Conservation (phyloP, 768 basidiomycete species). For the Calvatia gigantea region DNA sequence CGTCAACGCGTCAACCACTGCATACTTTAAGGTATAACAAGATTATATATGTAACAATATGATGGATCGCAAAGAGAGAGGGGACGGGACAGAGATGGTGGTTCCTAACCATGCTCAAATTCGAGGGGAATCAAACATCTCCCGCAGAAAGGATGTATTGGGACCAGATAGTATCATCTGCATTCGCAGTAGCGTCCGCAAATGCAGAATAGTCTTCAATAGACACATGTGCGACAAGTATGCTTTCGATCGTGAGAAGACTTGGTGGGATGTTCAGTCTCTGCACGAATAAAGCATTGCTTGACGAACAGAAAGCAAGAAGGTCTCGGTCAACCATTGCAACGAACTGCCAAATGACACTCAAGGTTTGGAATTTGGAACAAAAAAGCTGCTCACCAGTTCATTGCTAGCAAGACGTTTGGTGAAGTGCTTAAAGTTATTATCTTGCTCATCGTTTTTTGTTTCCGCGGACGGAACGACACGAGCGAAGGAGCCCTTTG, state of each 20-base stretch:
- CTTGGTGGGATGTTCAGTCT: slow-evolving; percentile 46
- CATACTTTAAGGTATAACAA: not conserved
- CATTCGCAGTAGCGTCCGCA: slow-evolving; percentile 44
- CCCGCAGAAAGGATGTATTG: slow-evolving; percentile 19
- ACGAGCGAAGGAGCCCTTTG: slow-evolving; percentile 47
- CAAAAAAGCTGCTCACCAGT: slow-evolving; percentile 37
- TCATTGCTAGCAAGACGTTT: slow-evolving; percentile 49
- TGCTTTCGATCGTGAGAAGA: slow-evolving; percentile 38
- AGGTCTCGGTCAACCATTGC: slow-evolving; percentile 47
- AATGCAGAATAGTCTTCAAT: slow-evolving; percentile 61
- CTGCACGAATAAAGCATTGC: slow-evolving; percentile 40
- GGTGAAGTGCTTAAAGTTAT: slow-evolving; percentile 45
- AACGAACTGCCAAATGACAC: slow-evolving; percentile 44
- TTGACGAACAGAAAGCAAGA: slow-evolving; percentile 59
- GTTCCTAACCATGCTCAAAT: too few species aligned
- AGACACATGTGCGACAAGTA: slow-evolving; percentile 53
- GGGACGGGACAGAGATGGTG: not conserved
- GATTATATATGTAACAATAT: not conserved
- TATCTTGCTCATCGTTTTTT: slow-evolving; percentile 37
- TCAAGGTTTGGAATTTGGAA: not conserved
- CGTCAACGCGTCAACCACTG: not conserved
- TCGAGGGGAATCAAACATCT: not conserved
- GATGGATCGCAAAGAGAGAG: not conserved
- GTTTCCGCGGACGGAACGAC: slow-evolving; percentile 38
- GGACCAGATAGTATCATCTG: slow-evolving; percentile 38